A percentile compares a stretch with the other conserved stretches of the same genome.
Evolutionary conservation across 768 basidiomycete species (phyloP).

Genomic region (Pluteus cervinus): DNA sequence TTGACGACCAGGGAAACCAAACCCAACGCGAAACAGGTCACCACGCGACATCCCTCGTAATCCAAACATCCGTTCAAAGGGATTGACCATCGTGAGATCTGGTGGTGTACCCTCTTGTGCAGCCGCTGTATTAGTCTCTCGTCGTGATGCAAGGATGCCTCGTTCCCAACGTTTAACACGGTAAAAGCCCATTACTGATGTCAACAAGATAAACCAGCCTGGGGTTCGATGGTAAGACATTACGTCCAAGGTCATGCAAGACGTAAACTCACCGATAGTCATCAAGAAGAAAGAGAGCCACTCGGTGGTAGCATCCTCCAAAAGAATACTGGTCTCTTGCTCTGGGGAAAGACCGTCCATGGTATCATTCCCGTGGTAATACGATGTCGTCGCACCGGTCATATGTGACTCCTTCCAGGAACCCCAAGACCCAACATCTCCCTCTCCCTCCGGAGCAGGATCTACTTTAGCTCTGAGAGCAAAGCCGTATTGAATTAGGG

Average conservation of each 20-base stretch:
- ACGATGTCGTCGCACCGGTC: constrained; percentile 39
- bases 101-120: constrained; percentile 13
- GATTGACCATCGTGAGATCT: constrained; percentile 22
- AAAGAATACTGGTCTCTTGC: constrained; percentile 21
- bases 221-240: not conserved
- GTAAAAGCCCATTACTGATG: constrained; percentile 87
- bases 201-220: constrained; percentile 87
- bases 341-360: constrained; percentile 9
- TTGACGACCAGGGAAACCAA: constrained; percentile 29
- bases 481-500: constrained; percentile 93
- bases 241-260: not conserved
- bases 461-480: constrained; percentile 57
- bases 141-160: constrained; percentile 60
- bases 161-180: constrained; percentile 87
- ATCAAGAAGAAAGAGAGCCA: constrained; percentile 96
- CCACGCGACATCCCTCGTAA: constrained; percentile 31
- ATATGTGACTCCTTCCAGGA: constrained; percentile 26
- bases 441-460: constrained; percentile 25
- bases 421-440: constrained; percentile 24
- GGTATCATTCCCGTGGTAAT: constrained; percentile 23
- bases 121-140: constrained; percentile 10
- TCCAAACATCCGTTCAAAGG: constrained; percentile 34
- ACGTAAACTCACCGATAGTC: constrained; percentile 57
- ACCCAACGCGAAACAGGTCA: constrained; percentile 39
- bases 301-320: constrained; percentile 75